Evolutionary conservation across 2,329 filamentous ascomycete genomes (phyloP).

Genomic region (Zymoseptoria passerinii): DNA sequence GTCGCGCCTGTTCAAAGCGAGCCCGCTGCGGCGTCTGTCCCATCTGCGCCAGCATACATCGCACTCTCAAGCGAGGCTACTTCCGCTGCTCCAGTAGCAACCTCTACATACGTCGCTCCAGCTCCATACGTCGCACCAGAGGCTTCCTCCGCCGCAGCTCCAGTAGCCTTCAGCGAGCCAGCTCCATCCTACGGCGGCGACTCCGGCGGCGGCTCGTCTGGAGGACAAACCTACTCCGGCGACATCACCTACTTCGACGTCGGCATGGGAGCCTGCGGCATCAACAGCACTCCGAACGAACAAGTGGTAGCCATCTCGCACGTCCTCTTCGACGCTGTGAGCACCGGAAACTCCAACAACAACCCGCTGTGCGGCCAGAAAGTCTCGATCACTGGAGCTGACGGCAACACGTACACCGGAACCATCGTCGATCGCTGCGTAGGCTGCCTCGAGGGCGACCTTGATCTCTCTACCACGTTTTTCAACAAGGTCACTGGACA

Average conservation of each 20-base stretch:
- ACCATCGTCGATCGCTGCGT: constrained; percentile 67
- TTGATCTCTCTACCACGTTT: constrained; percentile 50
- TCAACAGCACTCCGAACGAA: constrained; percentile 47
- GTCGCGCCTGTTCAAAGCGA: constrained; percentile 17
- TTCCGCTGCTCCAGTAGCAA: neutral
- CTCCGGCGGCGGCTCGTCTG: constrained; percentile 6
- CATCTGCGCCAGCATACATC: constrained; percentile 16
- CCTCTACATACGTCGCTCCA: constrained; percentile 12
- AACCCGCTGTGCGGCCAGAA: constrained; percentile 64
- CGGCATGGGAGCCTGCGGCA: constrained; percentile 62
- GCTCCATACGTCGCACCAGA: constrained; percentile 17
- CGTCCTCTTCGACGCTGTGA: constrained; percentile 51
- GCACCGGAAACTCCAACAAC: constrained; percentile 44
- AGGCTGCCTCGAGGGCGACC: constrained; percentile 49
- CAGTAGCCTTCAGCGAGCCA: constrained; percentile 15
- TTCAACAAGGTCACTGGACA: constrained; percentile 31
- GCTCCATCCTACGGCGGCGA: constrained; percentile 9
- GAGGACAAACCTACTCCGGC: constrained; percentile 42
- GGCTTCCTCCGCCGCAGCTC: constrained; percentile 19
- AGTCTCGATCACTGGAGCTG: constrained; percentile 51
- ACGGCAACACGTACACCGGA: constrained; percentile 52
- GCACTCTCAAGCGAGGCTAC: constrained; percentile 11
- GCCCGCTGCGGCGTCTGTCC: constrained; percentile 14
- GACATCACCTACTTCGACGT: constrained; percentile 68
- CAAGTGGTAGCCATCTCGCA: constrained; percentile 62